phyloP scores from a whole-genome alignment of 805 yeast genomes.

The Candida ortonii region DNA sequence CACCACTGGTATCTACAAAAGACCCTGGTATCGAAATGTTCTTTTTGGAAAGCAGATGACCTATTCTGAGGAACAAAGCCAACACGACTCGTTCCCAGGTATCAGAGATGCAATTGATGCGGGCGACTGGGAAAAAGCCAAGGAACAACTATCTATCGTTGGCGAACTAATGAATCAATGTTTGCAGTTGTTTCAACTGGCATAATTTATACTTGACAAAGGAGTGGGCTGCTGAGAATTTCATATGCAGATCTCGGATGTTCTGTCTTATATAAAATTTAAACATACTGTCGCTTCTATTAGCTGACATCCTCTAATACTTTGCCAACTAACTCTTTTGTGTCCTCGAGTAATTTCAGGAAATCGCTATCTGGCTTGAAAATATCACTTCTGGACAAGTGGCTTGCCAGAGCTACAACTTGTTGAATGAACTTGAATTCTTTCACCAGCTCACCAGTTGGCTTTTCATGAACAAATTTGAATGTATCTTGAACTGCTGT shows the following conservation, averaged over 20 bases:
- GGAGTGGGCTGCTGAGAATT: too few relatives aligned
- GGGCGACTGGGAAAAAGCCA: slow-evolving; percentile 52
- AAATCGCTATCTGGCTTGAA: slow-evolving; percentile 14
- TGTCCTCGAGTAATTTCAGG: slow-evolving; percentile 8
- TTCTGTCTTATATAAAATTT: too few relatives aligned
- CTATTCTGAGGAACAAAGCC: slow-evolving; percentile 45
- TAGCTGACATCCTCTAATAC: too few relatives aligned
- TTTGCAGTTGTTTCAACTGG: slow-evolving; percentile 20
- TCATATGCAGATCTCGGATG: too few relatives aligned
- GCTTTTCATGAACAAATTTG: slow-evolving; percentile 18
- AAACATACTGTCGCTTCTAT: too few relatives aligned
- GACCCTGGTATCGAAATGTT: slow-evolving; percentile 67
- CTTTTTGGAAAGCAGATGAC: slow-evolving; percentile 66
- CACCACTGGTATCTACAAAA: slow-evolving; percentile 40
- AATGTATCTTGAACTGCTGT: slow-evolving; percentile 19
- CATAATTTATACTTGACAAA: too few relatives aligned
- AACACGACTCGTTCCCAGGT: slow-evolving; percentile 72
- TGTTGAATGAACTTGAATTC: slow-evolving; percentile 27
- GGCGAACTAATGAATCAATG: slow-evolving; percentile 35
- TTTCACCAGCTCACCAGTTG: slow-evolving; percentile 20
- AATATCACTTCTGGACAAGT: slow-evolving; percentile 17
- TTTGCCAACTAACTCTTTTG: slow-evolving; percentile 14
- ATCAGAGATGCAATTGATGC: slow-evolving; percentile 63
- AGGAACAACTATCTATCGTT: slow-evolving; percentile 46
- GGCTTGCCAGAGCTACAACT: slow-evolving; percentile 22